phyloP scores from a whole-genome alignment of 2,329 filamentous ascomycete species.

The Aspergillus ustus region DNA sequence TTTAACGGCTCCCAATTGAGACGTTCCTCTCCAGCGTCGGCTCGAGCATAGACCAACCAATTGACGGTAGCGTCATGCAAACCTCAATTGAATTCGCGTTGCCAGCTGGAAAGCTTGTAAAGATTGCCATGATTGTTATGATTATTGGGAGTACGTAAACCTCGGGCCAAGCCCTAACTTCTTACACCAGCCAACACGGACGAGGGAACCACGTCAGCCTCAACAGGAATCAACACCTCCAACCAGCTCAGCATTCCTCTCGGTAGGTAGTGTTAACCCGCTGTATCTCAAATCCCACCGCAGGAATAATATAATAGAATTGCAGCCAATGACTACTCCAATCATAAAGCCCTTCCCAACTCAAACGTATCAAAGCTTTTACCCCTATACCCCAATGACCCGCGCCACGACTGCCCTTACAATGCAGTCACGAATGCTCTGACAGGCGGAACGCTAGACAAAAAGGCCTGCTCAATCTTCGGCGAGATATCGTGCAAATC shows the following conservation, averaged over 20 bases:
- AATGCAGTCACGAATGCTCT: neutral
- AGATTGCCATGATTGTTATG: conserved; percentile 1
- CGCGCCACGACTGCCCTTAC: conserved; percentile 1
- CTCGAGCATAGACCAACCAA: neutral
- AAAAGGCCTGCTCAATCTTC: conserved; percentile 5
- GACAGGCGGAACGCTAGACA: neutral
- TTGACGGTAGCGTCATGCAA: neutral
- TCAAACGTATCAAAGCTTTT: conserved; percentile 1
- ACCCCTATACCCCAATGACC: neutral
- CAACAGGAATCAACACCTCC: neutral
- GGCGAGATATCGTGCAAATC: conserved; percentile 3
- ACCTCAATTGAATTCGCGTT: conserved; percentile 1
- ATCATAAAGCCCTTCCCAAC: neutral
- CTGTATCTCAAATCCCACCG: too few species aligned
- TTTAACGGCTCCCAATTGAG: neutral
- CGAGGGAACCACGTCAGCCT: conserved; percentile 1
- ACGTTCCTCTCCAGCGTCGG: neutral
- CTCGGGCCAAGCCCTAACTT: neutral
- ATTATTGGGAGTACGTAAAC: conserved; percentile 3
- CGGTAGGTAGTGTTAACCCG: neutral
- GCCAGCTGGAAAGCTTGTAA: neutral
- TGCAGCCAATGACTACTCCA: neutral
- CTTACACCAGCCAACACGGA: neutral
- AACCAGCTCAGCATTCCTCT: neutral
- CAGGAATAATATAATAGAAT: too few species aligned